phyloP scores from a whole-genome alignment of 805 yeast genomes.

The Metschnikowia anglica region DNA sequence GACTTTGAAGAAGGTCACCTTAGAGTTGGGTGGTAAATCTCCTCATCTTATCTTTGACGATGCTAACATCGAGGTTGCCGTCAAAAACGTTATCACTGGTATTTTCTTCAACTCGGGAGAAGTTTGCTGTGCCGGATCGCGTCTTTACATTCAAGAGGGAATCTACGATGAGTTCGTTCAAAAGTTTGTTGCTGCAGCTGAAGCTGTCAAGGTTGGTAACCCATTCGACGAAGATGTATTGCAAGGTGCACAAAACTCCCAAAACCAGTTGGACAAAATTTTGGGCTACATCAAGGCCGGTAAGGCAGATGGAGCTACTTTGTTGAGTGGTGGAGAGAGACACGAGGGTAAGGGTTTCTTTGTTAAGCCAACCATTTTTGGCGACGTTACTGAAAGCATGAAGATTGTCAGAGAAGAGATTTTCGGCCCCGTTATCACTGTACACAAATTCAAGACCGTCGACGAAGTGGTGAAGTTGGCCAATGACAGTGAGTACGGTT shows the following conservation, averaged over 20 bases:
- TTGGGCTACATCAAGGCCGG: slow-evolving; percentile 76
- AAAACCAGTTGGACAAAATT: slow-evolving; percentile 74
- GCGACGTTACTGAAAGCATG: slow-evolving; percentile 74
- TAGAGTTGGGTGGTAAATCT: slow-evolving; percentile 96
- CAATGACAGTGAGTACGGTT: slow-evolving; percentile 79
- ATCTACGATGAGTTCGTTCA: slow-evolving; percentile 75
- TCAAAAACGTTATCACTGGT: slow-evolving; percentile 73
- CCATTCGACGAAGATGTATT: slow-evolving; percentile 75
- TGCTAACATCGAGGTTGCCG: slow-evolving; percentile 75
- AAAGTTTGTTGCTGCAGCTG: slow-evolving; percentile 58
- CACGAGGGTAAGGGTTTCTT: slow-evolving; percentile 58
- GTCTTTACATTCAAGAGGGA: slow-evolving; percentile 83
- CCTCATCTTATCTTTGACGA: slow-evolving; percentile 88
- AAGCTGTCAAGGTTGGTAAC: slow-evolving; percentile 63
- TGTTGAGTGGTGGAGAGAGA: slow-evolving; percentile 74
- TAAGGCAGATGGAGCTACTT: slow-evolving; percentile 77
- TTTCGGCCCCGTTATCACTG: slow-evolving; percentile 90
- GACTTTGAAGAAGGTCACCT: slow-evolving; percentile 78
- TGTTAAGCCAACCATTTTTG: slow-evolving; percentile 80
- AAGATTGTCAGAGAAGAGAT: slow-evolving; percentile 84
- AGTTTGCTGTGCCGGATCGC: slow-evolving; percentile 93
- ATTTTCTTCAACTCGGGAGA: slow-evolving; percentile 95
- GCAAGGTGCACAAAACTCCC: slow-evolving; percentile 93
- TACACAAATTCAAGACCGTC: slow-evolving; percentile 74
- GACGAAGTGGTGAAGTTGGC: slow-evolving; percentile 80